Conservation (phyloP, 2,329 filamentous ascomycete species). For the Phaeosphaeriaceae sp. region DNA sequence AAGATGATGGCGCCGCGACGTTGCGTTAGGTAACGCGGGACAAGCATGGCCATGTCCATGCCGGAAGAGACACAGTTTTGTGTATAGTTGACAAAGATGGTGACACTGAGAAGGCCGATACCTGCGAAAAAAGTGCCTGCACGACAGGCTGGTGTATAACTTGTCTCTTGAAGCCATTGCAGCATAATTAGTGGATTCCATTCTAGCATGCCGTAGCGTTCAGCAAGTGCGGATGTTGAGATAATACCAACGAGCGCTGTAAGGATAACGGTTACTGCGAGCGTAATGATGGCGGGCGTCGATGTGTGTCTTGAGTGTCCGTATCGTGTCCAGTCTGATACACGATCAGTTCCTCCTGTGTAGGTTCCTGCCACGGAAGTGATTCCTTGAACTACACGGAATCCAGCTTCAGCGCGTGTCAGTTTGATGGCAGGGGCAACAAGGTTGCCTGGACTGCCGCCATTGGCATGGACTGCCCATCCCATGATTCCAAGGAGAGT, state of each 20-base stretch:
- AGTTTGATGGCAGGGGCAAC: slow-evolving; percentile 16
- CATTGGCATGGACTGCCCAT: slow-evolving; percentile 14
- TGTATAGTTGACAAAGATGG: slow-evolving; percentile 31
- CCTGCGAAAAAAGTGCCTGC: slow-evolving; percentile 40
- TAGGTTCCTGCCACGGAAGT: slow-evolving; percentile 15
- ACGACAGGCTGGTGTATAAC: slow-evolving; percentile 23
- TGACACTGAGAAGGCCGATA: slow-evolving; percentile 30
- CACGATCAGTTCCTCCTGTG: slow-evolving; percentile 16
- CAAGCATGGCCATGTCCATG: slow-evolving; percentile 35
- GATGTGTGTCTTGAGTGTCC: slow-evolving; percentile 9
- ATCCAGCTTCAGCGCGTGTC: slow-evolving; percentile 15
- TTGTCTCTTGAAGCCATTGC: slow-evolving; percentile 20
- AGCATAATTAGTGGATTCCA: slow-evolving; percentile 36
- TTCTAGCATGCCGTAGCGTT: slow-evolving; percentile 24
- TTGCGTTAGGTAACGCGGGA: slow-evolving; percentile 27
- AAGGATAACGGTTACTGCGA: slow-evolving; percentile 16
- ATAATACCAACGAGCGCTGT: slow-evolving; percentile 20
- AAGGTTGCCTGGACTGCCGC: slow-evolving; percentile 15
- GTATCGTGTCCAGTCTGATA: slow-evolving; percentile 21
- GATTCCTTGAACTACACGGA: slow-evolving; percentile 14
- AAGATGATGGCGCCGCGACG: slow-evolving; percentile 31
- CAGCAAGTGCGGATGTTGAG: slow-evolving; percentile 24
- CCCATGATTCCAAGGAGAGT: slow-evolving; percentile 17
- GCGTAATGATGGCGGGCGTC: slow-evolving; percentile 11
- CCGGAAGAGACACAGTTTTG: slow-evolving; percentile 33